Conservation (phyloP, 208 protist species). For the Tritrichomonas foetus region DNA sequence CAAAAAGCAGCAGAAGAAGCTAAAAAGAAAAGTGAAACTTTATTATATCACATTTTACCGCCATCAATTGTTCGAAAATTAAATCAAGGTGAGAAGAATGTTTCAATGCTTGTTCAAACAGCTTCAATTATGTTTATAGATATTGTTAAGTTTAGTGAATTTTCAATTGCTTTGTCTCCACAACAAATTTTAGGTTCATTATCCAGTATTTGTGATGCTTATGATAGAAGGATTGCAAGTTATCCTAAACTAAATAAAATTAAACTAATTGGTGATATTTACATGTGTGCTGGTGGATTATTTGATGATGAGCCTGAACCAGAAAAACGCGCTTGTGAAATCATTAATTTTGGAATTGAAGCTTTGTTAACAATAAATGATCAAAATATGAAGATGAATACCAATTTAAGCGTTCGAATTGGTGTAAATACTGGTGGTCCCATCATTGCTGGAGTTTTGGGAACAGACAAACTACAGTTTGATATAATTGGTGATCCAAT, state of each 20-base stretch:
- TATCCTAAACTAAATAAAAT: not conserved
- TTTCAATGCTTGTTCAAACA: not conserved
- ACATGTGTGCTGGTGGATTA: too few relatives aligned
- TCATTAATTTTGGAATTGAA: not conserved
- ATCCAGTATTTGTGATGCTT: not conserved
- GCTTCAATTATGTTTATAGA: not conserved
- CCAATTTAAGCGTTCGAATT: not conserved
- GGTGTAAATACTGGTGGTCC: not conserved
- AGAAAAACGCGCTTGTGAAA: not conserved
- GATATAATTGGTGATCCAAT: conserved; percentile 38
- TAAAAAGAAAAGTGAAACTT: not conserved
- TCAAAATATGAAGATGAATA: not conserved
- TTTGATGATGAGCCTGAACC: not conserved
- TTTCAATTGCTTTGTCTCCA: not conserved
- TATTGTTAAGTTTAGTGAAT: not conserved
- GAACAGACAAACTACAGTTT: not conserved
- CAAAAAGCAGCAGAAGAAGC: not conserved
- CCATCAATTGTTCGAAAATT: not conserved
- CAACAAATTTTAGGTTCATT: not conserved
- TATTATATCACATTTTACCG: not conserved
- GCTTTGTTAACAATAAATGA: not conserved
- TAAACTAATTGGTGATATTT: too few relatives aligned
- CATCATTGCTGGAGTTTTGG: not conserved
- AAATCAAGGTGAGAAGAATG: not conserved
- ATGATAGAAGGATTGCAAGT: not conserved